Evolutionary conservation across 2,329 filamentous ascomycete species (phyloP).

Genomic region (Seiridium unicorne): DNA sequence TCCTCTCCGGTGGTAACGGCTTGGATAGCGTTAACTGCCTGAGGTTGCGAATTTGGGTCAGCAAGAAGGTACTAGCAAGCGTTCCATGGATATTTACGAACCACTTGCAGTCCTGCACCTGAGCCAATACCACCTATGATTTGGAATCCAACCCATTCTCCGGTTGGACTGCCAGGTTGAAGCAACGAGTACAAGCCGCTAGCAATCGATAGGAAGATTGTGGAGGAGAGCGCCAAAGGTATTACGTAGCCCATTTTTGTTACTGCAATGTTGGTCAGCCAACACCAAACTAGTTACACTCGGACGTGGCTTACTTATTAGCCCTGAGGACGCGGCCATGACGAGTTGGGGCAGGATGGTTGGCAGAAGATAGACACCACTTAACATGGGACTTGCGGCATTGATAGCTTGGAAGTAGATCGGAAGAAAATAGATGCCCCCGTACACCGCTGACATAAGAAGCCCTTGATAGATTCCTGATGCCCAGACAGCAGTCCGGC

Average conservation of each 20-base stretch:
- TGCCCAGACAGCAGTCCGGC: conserved; percentile 36
- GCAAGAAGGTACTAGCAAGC: background rate
- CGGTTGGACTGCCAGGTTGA: background rate
- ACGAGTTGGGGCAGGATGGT: conserved; percentile 31
- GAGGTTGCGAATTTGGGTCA: background rate
- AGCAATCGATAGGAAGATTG: background rate
- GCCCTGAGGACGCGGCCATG: too few relatives aligned
- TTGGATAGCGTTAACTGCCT: background rate
- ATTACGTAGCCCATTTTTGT: background rate
- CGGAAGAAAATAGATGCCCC: conserved; percentile 18
- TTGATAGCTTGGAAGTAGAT: conserved; percentile 1
- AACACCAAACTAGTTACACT: too few relatives aligned
- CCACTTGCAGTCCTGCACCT: background rate
- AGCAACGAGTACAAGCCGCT: background rate
- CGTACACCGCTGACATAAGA: conserved; percentile 12
- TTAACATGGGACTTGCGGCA: conserved; percentile 21
- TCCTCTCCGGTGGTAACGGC: background rate
- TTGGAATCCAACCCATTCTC: background rate
- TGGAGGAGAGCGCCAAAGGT: background rate
- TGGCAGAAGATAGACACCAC: conserved; percentile 30
- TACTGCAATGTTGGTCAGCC: background rate
- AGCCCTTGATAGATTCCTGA: conserved; percentile 22
- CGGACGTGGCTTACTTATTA: too few relatives aligned
- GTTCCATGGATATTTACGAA: background rate
- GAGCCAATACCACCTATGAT: background rate